These are phyloP conservation scores for Tolypocladium paradoxum DNA, from an alignment of 2,329 filamentous ascomycete genomes.

Conservation along the genomic window DNA sequence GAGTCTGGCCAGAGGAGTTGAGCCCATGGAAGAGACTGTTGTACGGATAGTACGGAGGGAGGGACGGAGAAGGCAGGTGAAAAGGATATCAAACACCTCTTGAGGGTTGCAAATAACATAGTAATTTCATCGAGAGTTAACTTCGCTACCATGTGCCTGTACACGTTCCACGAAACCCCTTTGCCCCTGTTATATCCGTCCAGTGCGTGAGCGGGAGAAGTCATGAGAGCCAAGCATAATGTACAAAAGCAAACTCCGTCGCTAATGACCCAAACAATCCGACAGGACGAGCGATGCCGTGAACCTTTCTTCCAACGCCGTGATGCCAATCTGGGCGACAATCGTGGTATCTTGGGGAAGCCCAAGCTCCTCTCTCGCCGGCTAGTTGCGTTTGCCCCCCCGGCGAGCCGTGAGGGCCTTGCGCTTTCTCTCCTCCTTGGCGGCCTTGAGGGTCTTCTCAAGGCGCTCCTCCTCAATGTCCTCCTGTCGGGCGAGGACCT, in stretches of 20 bases:
- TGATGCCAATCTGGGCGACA: neutral
- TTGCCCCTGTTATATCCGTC: neutral
- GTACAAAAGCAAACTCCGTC: slow-evolving; percentile 22
- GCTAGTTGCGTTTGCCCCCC: slow-evolving; percentile 17
- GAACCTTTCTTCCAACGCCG: neutral
- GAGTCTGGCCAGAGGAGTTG: neutral
- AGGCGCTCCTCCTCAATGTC: slow-evolving; percentile 54
- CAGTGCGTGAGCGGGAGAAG: neutral
- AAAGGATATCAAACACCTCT: neutral
- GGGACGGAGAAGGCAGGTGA: neutral
- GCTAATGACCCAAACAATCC: slow-evolving; percentile 20
- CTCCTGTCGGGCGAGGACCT: slow-evolving; percentile 52
- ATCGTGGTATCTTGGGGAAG: neutral
- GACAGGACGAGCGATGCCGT: slow-evolving; percentile 1
- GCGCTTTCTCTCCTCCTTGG: slow-evolving; percentile 47
- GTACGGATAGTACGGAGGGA: neutral
- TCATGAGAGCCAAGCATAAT: slow-evolving; percentile 2
- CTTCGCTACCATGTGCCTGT: neutral
- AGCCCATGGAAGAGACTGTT: neutral
- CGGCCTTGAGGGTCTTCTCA: slow-evolving; percentile 48
- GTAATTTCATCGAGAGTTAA: neutral
- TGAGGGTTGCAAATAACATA: neutral
- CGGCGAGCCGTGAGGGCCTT: slow-evolving; percentile 26
- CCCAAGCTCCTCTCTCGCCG: neutral
- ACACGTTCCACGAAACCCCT: neutral